Conservation (phyloP, 2,329 filamentous ascomycete species). For the Penicillium crustosum region DNA sequence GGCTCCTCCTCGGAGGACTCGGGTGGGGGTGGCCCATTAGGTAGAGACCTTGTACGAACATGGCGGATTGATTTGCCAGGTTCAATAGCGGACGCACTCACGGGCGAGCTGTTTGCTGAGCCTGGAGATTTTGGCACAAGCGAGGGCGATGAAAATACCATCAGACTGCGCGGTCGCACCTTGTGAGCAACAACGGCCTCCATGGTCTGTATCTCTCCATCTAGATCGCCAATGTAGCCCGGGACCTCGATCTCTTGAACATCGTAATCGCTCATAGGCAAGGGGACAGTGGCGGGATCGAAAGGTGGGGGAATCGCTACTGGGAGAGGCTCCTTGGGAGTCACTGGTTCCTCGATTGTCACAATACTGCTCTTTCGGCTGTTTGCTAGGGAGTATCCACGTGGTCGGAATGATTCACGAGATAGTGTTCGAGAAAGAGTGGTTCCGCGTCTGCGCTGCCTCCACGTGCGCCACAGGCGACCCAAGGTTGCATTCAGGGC, state of each 20-base stretch:
- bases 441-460: conserved; percentile 61
- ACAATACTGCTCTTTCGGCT: conserved; percentile 43
- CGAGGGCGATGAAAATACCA: conserved; percentile 40
- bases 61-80: conserved; percentile 30
- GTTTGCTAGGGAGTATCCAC: conserved; percentile 27
- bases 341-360: conserved; percentile 34
- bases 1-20: conserved; percentile 13
- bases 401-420: conserved; percentile 41
- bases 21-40: conserved; percentile 37
- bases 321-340: conserved; percentile 17
- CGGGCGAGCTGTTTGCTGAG: conserved; percentile 27
- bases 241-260: conserved; percentile 73
- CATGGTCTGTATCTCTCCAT: conserved; percentile 54
- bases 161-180: conserved; percentile 45
- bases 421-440: conserved; percentile 44
- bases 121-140: conserved; percentile 29
- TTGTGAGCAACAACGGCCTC: conserved; percentile 40
- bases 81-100: conserved; percentile 25
- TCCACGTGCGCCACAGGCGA: conserved; percentile 91
- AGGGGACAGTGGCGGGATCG: conserved; percentile 33
- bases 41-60: conserved; percentile 52
- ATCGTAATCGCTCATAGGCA: conserved; percentile 35
- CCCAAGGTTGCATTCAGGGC: conserved; percentile 87
- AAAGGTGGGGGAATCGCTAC: conserved; percentile 17
- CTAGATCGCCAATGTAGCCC: conserved; percentile 62